Base-by-base conservation (phyloP, 208 protist species). In the Herpetomonas tarakana region DNA sequence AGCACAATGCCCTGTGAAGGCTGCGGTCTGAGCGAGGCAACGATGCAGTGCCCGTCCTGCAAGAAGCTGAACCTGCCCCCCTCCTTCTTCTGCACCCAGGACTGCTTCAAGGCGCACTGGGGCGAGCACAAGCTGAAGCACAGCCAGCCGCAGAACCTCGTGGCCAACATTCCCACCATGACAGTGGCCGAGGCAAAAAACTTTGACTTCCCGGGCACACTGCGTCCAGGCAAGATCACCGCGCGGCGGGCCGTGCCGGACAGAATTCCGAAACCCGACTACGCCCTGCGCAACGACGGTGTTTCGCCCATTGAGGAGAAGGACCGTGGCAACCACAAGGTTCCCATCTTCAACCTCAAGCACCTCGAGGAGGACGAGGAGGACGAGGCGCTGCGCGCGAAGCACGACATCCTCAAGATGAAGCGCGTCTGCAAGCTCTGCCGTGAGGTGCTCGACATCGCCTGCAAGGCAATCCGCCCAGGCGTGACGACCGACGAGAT, bases 401-500 rank as follows among this genome's bases (percentile, higher is more conserved):
- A 61, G 11, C 67, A 56, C 27, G 88, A 94, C 28, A 89, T 94
- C 55, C 76, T 91, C 26, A 88, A 91, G 49, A 93, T 99, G 58
- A 86, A 97, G 55, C 81, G 86, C 9, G 86, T 96, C 2, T 96
- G 91, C 60, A 69, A 71, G 24, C 71, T 97, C 2, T 94, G 78
- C 2, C 84, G 92, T 9, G 88, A 99, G 70, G 96, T 98, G 56
- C 82, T 99, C 4, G 96, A 99, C 66, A 91, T 98, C 38, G 97
- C 96, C 28, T 96, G 81, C 51, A 71, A 68, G 0, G 81, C 90
- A 2, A 86, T 97, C 22, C 74, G 76, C 35, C 82, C 92, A 6
- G 98, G 98, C 31, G 69, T 99, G 19, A 99, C 98, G 14, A 98
- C 97, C 0, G 98, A 99, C 58, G 98, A 99, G 68, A 92, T 99